Evolutionary conservation across 2,329 filamentous ascomycete species (phyloP), one percentile per base, ranked within the genome.

Genomic region (Phialemoniopsis sp.): DNA sequence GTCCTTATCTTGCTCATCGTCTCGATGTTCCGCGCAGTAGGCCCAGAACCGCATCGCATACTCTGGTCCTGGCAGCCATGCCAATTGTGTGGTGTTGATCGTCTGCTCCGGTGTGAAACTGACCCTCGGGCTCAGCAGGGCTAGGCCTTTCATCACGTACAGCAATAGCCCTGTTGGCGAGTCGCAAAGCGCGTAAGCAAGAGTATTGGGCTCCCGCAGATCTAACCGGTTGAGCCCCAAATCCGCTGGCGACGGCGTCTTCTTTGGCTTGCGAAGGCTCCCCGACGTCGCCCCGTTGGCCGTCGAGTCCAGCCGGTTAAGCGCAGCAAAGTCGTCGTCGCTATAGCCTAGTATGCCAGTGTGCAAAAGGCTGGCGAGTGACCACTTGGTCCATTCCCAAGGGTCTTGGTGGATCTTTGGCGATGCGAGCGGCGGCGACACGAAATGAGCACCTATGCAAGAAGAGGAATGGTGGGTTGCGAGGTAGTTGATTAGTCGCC

Each of bases 41-140:
- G 72, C 65, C 73, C 71, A 78, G 40, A 73, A 82, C 18, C 79
- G 63, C 48, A 83, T 57, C 4, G 70, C 72, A 2, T 71, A 71
- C 50, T 85, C 81, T 0, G 80, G 80, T 0, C 81, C 82, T 0
- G 82, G 80, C 1, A 86, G 58, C 82, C 82, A 86, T 16, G 79
- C 73, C 19, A 85, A 59, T 53, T 78, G 73, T 2, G 78, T 73
- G 49, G 82, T 64, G 14, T 76, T 78, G 42, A 86, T 66, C 17
- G 85, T 64, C 39, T 84, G 76, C 13, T 66, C 61, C 4, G 65
- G 60, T 3, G 66, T 64, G 37, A 78, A 64, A 54, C 0, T 67
- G 62, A 2, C 59, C 64, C 3, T 66, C 0, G 67, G 62, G 3
- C 60, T 64, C 4, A 67, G 53, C 2, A 63, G 56, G 13, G 65